Evolutionary conservation across 2,329 filamentous ascomycete species (phyloP), one percentile per base, ranked within the genome.

Genomic region (Pseudogymnoascus sp.): DNA sequence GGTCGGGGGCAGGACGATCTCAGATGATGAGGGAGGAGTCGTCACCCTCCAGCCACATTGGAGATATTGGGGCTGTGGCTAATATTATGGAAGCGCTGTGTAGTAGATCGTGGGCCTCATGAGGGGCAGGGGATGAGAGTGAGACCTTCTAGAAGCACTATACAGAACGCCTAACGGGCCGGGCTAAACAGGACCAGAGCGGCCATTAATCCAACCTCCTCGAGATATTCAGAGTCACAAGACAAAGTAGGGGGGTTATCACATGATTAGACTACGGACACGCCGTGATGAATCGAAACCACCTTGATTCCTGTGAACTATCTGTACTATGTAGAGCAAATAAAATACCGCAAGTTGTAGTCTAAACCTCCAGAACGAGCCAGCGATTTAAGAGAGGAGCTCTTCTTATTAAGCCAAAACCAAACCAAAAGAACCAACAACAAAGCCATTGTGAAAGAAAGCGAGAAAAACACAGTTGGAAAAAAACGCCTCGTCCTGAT

Each of bases 301-400:
- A 1, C 7, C n/a, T 57, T 34, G 26, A 57, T 57, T 57, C 47
- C 47, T 57, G 47, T 57, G 47, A 57, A 57, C 47, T 57, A 57
- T 57, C 47, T 57, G 47, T 57, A 57, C 47, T 57, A 57, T 57
- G 47, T 57, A 57, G 26, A 16, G n/a, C 47, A 29, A 51, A 51
- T 16, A 10, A 29, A n/a, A 14, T 4, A 6, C 40, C 18, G 11
- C 42, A 45, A 45, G 7, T 29, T 5, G 26, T 31, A 34, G 26
- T 57, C 47, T 34, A 57, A 31, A 8, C 47, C 12, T 42, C 40
- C 40, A 16, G 37, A 26, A 26, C 37, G 37, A 26, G 18, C 37
- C n/a, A 47, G 42, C 42, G 18, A 47, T 47, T 47, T 4, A 51
- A 51, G 5, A 29, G 23, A 7, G 31, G 3, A 11, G n/a, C 47